These are phyloP conservation scores for Aspergillus phoenicis DNA, from an alignment of 2,329 filamentous ascomycete genomes.

Conservation along the genomic window DNA sequence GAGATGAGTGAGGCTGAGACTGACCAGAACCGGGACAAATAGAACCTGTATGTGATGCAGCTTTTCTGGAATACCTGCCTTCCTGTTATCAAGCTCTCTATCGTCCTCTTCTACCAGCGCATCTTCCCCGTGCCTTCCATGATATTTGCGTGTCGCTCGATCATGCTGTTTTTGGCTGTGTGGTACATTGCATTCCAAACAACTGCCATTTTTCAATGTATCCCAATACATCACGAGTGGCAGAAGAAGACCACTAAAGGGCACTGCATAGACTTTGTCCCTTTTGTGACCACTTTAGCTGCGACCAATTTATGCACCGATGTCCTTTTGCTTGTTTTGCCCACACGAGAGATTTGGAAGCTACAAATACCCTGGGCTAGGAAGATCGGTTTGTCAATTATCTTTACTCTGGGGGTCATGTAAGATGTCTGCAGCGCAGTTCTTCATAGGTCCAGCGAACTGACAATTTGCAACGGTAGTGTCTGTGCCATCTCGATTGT, in stretches of 20 bases:
- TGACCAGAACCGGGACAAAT: background rate
- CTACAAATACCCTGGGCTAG: background rate
- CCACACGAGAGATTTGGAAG: background rate
- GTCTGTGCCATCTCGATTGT: background rate
- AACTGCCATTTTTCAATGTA: constrained; percentile 1
- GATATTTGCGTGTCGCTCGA: background rate
- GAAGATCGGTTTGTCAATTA: background rate
- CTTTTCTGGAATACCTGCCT: constrained; percentile 5
- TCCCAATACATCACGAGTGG: background rate
- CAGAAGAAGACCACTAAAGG: background rate
- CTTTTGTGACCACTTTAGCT: background rate
- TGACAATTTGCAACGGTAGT: background rate
- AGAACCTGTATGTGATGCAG: constrained; percentile 6
- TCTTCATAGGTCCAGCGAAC: too few species aligned
- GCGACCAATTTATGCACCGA: constrained; percentile 4
- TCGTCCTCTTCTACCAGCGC: constrained; percentile 4
- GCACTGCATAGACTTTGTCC: background rate
- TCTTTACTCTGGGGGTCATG: constrained; percentile 3
- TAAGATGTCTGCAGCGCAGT: background rate
- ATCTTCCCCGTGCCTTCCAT: constrained; percentile 1
- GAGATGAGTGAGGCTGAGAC: background rate
- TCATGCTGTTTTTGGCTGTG: background rate
- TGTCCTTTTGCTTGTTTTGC: background rate
- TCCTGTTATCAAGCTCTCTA: constrained; percentile 1
- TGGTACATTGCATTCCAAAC: constrained; percentile 9